Conservation (phyloP, 1,139 yeast species). For the Saccharomycopsis hybrid region DNA sequence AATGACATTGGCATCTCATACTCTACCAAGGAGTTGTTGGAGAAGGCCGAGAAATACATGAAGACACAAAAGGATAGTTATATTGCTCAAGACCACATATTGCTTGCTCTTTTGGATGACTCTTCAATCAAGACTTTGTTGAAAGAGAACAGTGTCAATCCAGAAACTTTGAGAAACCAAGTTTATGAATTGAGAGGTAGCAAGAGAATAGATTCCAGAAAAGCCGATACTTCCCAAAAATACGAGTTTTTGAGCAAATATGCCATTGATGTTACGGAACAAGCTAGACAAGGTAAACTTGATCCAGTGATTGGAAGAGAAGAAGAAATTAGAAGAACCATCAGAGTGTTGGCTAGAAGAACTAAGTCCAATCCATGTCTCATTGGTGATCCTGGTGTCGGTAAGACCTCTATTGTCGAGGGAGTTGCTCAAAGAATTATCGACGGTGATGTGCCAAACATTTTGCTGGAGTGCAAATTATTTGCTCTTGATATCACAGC, state of each 20-base stretch:
- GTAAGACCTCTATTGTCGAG: conserved; percentile 96
- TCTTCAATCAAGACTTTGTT: conserved; percentile 62
- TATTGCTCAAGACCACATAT: conserved; percentile 89
- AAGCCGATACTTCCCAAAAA: conserved; percentile 83
- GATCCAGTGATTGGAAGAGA: conserved; percentile 99
- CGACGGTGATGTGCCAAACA: conserved; percentile 90
- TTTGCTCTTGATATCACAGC: conserved; percentile 93
- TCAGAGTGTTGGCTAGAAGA: conserved; percentile 89
- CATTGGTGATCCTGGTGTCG: conserved; percentile 99
- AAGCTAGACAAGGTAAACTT: conserved; percentile 87
- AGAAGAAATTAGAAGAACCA: conserved; percentile 93
- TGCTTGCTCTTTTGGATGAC: conserved; percentile 81
- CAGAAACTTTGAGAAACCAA: conserved; percentile 71
- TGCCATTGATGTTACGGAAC: conserved; percentile 88
- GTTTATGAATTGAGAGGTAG: conserved; percentile 83
- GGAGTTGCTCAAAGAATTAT: conserved; percentile 97
- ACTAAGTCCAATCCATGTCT: conserved; percentile 94
- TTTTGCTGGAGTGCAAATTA: conserved; percentile 70
- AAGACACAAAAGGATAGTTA: conserved; percentile 85
- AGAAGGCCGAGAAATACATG: conserved; percentile 67
- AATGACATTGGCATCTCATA: conserved; percentile 63
- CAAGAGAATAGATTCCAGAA: conserved; percentile 87
- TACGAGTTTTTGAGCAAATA: conserved; percentile 83
- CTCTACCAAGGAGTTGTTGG: conserved; percentile 62
- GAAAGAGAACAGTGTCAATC: conserved; percentile 64